These are phyloP conservation scores for Eleusine indica DNA, from an alignment of 176 grass and related monocot genomes.

Conservation along the genomic window DNA sequence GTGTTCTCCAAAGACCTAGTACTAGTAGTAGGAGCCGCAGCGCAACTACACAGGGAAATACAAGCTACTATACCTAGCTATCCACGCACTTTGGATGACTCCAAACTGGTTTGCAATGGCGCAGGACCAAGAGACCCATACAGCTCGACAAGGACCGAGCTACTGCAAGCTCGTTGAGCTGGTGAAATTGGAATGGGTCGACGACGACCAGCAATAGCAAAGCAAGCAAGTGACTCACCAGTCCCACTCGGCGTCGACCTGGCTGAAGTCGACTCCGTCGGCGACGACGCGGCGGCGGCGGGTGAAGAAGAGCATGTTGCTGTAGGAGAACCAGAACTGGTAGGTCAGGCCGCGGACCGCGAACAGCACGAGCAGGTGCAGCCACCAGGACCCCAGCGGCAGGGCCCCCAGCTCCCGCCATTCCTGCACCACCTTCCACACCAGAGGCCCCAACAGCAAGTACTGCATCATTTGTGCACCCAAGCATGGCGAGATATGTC, in stretches of 20 bases:
- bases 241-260: constrained; percentile 87
- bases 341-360: constrained; percentile 53
- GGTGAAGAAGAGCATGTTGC: constrained; percentile 89
- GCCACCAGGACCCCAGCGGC: constrained; percentile 51
- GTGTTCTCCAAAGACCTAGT: neutral
- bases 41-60: neutral
- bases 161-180: too few species aligned
- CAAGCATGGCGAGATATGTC: neutral
- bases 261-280: constrained; percentile 73
- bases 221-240: constrained; percentile 46
- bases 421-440: constrained; percentile 59
- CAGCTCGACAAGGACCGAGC: neutral
- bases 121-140: neutral
- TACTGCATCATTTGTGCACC: constrained; percentile 50
- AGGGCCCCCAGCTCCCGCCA: constrained; percentile 43
- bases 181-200: too few species aligned
- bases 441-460: constrained; percentile 57
- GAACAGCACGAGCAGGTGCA: constrained; percentile 66
- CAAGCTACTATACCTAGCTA: neutral
- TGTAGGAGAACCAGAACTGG: constrained; percentile 76
- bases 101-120: neutral
- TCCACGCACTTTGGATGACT: neutral
- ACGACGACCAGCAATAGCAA: too few species aligned
- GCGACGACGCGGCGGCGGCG: constrained; percentile 70
- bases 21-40: neutral